Evolutionary conservation across 257 asterid species (phyloP).

Genomic region (Solanum clarkiae): DNA sequence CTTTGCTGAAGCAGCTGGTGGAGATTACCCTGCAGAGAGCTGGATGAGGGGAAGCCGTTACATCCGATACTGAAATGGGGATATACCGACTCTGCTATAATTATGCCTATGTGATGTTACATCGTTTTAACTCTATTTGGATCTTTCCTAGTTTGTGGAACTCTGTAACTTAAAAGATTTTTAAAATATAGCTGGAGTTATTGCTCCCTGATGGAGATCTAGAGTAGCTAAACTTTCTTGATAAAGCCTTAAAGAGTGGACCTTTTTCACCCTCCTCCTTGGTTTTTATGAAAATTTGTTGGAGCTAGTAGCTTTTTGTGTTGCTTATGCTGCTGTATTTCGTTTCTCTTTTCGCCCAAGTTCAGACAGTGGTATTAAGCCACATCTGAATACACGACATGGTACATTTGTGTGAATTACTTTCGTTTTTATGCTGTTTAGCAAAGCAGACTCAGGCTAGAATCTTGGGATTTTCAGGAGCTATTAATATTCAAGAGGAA

Average conservation of each 20-base stretch:
- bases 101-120: neutral
- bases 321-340: neutral
- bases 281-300: neutral
- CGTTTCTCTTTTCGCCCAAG: neutral
- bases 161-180: neutral
- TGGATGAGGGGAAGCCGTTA: neutral
- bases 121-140: neutral
- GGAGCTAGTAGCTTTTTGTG: neutral
- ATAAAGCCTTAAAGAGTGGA: neutral
- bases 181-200: neutral
- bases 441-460: slow-evolving; percentile 13
- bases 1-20: neutral
- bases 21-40: neutral
- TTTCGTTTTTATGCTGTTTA: slow-evolving; percentile 9
- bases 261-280: neutral
- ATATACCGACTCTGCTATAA: neutral
- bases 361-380: neutral
- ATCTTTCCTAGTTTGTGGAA: neutral
- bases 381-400: neutral
- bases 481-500: slow-evolving; percentile 16
- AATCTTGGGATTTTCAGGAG: slow-evolving; percentile 7
- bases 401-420: neutral
- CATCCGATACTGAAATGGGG: neutral
- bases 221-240: neutral
- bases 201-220: neutral